Evolutionary conservation across 116 monocot species (phyloP), one percentile per base, ranked within the genome.

Genomic region (Trichopus zeylanicus): DNA sequence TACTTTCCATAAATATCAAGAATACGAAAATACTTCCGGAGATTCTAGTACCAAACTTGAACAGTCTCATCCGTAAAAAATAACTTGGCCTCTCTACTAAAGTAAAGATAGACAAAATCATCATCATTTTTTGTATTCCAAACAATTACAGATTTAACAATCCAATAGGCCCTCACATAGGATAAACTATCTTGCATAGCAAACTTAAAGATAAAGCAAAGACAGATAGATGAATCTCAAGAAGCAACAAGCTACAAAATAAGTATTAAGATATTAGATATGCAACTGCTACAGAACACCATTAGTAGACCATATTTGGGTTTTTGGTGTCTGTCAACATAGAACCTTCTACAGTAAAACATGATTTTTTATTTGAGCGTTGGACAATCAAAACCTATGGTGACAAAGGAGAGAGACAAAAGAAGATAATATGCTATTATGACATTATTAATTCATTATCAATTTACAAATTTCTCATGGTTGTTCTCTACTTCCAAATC

Each of bases 81-180:
- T 48, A 91, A 67, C 20, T 48, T 61, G 0, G 83, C 86, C 32
- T 25, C 62, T 68, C 53, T 70, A 67, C 83, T 86, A 21, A 78
- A 77, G 66, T 72, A 86, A 7, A 86, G 77, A 59, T 60, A 81
- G 11, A 83, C 48, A 27, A 47, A 73, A 64, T 59, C 49, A 49
- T 81, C 80, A 67, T 80, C 53, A 32, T 24, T 72, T 58, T 27
- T 23, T 19, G 66, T 58, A 70, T 86, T 78, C 87, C 86, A 91
- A 24, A 87, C 83, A 67, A 91, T 81, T 48, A 80, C 57, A 51
- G 73, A 75, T 65, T 47, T 80, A 20, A 67, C 18, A 58, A 86
- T 83, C 91, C 87, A 86, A 33, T 78, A 78, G 28, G 83, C 91
- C 70, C 80, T 91, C 27, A 77, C 67, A 75, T 72, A 35, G 26